phyloP scores from a whole-genome alignment of 331 rosid species.

The Stylosanthes scabra region DNA sequence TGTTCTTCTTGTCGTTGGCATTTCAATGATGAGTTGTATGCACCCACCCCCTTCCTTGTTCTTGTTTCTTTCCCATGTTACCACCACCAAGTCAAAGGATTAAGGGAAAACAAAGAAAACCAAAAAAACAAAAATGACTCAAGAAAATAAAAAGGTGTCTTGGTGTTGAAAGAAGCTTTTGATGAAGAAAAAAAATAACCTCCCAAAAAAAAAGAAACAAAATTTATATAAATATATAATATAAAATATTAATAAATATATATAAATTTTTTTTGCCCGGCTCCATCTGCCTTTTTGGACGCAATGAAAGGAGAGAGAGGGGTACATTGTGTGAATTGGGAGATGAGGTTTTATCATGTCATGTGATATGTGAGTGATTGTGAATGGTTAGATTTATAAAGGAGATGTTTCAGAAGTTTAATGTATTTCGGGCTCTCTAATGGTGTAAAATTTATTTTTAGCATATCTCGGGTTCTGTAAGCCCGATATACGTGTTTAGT shows the following conservation, averaged over 20 bases:
- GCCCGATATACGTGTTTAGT: too few relatives aligned
- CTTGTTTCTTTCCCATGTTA: slow-evolving; percentile 46
- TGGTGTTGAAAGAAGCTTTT: slow-evolving; percentile 44
- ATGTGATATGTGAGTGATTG: slow-evolving; percentile 49
- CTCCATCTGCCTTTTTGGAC: slow-evolving; percentile 89
- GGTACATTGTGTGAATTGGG: slow-evolving; percentile 61
- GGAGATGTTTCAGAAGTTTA: slow-evolving; percentile 45
- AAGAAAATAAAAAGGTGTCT: slow-evolving; percentile 26
- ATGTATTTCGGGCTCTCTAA: too few relatives aligned
- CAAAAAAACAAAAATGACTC: slow-evolving; percentile 29
- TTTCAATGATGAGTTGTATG: slow-evolving; percentile 49
- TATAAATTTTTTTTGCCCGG: slow-evolving; percentile 75
- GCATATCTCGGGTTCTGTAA: too few relatives aligned
- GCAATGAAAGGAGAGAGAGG: slow-evolving; percentile 52
- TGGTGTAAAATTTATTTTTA: too few relatives aligned
- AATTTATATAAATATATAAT: slow-evolving; percentile 31
- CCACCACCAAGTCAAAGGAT: slow-evolving; percentile 10
- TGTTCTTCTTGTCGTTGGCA: background rate
- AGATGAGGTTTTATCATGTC: slow-evolving; percentile 21
- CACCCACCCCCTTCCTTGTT: slow-evolving; percentile 42
- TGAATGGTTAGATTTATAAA: slow-evolving; percentile 65
- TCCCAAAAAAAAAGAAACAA: slow-evolving; percentile 26
- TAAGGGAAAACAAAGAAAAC: background rate
- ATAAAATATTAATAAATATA: slow-evolving; percentile 1
- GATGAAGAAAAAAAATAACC: background rate